phyloP scores from a whole-genome alignment of 495 filamentous ascomycete genomes.

The Amphirosellinia nigrospora region DNA sequence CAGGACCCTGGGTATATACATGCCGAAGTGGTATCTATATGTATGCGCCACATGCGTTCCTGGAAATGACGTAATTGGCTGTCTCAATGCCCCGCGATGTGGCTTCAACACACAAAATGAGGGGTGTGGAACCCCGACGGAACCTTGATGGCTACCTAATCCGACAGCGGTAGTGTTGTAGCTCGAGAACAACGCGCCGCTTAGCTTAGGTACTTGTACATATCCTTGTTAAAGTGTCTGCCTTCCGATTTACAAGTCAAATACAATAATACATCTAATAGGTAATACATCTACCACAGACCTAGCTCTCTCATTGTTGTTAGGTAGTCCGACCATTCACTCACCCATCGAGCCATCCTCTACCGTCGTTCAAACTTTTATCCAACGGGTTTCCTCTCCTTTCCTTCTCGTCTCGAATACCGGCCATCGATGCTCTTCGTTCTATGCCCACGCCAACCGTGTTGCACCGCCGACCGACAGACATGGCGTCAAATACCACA shows the following conservation, averaged over 20 bases:
- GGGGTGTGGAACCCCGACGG: constrained; percentile 3
- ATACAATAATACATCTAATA: constrained; percentile 18
- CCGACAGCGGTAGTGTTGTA: not conserved
- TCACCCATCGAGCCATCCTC: not conserved
- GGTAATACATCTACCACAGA: constrained; percentile 20
- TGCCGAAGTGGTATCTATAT: too few species aligned
- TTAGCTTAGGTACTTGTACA: not conserved
- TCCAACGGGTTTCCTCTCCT: not conserved
- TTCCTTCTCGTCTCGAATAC: not conserved
- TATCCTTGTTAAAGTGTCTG: not conserved
- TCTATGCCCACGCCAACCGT: constrained; percentile 17
- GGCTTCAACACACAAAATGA: constrained; percentile 4
- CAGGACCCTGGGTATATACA: too few species aligned
- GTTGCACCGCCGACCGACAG: not conserved
- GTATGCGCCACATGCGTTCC: constrained; percentile 12
- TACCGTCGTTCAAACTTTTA: not conserved
- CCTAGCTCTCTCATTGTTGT: not conserved
- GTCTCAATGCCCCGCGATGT: constrained; percentile 24
- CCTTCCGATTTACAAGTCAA: not conserved
- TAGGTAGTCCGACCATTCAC: not conserved
- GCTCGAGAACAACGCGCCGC: constrained; percentile 16
- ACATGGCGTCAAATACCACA: constrained; percentile 17
- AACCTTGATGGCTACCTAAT: constrained; percentile 22
- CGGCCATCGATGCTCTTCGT: not conserved
- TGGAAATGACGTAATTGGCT: constrained; percentile 23